A percentile compares a stretch with the other conserved stretches of the same genome.
phyloP scores from a whole-genome alignment of 2,329 filamentous ascomycete genomes.

The Fusarium multiceps region DNA sequence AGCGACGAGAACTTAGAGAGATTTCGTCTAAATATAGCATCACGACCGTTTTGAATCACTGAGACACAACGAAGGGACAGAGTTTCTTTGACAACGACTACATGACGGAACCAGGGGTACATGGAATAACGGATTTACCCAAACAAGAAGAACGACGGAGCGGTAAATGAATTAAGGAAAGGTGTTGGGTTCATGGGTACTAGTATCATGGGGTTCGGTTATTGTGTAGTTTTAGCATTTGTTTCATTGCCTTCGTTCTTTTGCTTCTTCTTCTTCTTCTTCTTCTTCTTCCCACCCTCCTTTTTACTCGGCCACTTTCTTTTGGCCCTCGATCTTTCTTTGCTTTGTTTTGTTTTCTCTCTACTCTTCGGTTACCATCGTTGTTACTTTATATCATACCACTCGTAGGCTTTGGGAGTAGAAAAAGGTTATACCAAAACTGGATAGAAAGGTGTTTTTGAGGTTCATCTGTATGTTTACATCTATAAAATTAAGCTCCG shows the following conservation, averaged over 20 bases:
- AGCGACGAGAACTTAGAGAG: constrained; percentile 7
- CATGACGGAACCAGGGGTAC: constrained; percentile 26
- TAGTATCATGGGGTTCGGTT: constrained; percentile 23
- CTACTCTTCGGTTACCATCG: constrained; percentile 30
- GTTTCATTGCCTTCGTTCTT: constrained; percentile 5
- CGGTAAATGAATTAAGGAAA: constrained; percentile 19
- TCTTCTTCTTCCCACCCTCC: constrained; percentile 5
- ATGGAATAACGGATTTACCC: constrained; percentile 29
- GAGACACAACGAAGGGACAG: constrained; percentile 19
- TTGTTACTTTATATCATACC: constrained; percentile 41
- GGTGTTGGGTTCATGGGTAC: constrained; percentile 28
- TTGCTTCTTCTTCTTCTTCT: constrained; percentile 5
- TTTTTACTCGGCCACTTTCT: constrained; percentile 4
- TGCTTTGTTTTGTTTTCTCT: constrained; percentile 12
- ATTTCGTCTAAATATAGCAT: constrained; percentile 4
- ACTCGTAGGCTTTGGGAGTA: constrained; percentile 45
- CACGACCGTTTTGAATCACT: constrained; percentile 10
- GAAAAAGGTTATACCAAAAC: constrained; percentile 48
- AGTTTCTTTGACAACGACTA: constrained; percentile 36
- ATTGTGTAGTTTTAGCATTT: constrained; percentile 39
- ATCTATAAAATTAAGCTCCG: neutral
- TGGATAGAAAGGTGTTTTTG: constrained; percentile 46
- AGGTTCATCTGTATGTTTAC: constrained; percentile 22
- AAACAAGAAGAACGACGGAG: constrained; percentile 26
- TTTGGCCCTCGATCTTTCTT: constrained; percentile 7